Evolutionary conservation across 2,329 filamentous ascomycete species (phyloP).

Genomic region (Aureobasidium sp.): DNA sequence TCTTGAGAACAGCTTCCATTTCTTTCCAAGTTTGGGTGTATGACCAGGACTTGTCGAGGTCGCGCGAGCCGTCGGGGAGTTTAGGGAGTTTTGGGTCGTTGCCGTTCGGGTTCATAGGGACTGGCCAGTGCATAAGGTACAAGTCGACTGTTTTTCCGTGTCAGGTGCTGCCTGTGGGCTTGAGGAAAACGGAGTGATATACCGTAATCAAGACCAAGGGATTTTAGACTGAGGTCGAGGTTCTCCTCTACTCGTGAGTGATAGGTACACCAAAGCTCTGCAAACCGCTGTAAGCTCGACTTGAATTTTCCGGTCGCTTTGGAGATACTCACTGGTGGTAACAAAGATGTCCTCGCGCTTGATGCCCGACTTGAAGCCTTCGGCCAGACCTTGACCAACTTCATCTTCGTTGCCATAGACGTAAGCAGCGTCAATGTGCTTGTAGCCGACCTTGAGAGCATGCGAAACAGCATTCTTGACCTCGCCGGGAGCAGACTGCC

Average conservation of each 20-base stretch:
- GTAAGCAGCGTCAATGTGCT: slow-evolving; percentile 62
- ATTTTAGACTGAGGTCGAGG: slow-evolving; percentile 64
- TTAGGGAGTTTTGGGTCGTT: slow-evolving; percentile 60
- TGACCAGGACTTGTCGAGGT: slow-evolving; percentile 60
- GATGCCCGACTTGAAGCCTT: slow-evolving; percentile 58
- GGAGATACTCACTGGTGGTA: slow-evolving; percentile 48
- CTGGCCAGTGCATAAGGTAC: slow-evolving; percentile 75
- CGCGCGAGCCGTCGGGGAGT: slow-evolving; percentile 62
- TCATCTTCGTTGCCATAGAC: slow-evolving; percentile 77
- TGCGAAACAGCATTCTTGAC: slow-evolving; percentile 40
- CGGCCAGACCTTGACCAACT: slow-evolving; percentile 68
- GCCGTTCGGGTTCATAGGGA: slow-evolving; percentile 70
- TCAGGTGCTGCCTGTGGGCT: slow-evolving; percentile 29
- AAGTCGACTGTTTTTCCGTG: background rate
- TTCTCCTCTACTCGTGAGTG: slow-evolving; percentile 60
- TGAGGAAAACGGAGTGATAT: no score
- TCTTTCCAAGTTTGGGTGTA: slow-evolving; percentile 71
- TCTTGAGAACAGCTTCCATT: slow-evolving; percentile 55
- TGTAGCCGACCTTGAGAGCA: slow-evolving; percentile 41
- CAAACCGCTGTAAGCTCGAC: background rate
- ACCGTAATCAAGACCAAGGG: slow-evolving; percentile 64
- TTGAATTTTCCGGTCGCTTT: background rate
- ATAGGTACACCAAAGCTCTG: slow-evolving; percentile 60
- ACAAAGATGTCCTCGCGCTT: slow-evolving; percentile 76
- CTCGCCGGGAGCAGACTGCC: slow-evolving; percentile 34